These are phyloP conservation scores for Fraxinus xanthoxyloides DNA, from an alignment of 305 asterid species.

Conservation along the genomic window DNA sequence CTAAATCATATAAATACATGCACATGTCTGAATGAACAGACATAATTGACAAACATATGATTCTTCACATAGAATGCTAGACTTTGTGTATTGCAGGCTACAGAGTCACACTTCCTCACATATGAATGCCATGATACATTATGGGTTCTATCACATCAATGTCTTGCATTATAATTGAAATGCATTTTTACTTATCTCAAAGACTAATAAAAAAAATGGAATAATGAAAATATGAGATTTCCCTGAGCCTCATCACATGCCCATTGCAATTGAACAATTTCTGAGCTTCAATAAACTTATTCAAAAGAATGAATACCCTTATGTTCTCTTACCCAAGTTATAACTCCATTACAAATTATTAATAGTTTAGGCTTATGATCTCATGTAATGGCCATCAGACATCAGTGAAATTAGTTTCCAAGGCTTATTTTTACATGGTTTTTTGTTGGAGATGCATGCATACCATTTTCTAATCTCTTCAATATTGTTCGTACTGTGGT, in stretches of 20 bases:
- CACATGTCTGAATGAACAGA: background rate
- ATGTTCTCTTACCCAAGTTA: background rate
- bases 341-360: background rate
- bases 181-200: background rate
- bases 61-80: background rate
- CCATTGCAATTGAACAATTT: background rate
- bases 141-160: background rate
- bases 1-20: background rate
- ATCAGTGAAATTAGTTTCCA: background rate
- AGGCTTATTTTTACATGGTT: background rate
- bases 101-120: background rate
- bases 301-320: background rate
- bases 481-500: background rate
- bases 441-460: background rate
- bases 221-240: background rate
- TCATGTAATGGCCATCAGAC: background rate
- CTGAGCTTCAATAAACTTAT: background rate
- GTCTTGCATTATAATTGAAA: background rate
- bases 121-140: background rate
- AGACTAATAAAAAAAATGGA: background rate
- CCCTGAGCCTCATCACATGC: background rate
- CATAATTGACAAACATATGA: background rate
- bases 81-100: background rate
- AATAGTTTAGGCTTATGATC: background rate
- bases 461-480: background rate